phyloP scores from a whole-genome alignment of 1,284 basidiomycete genomes.

The Flammula alnicola region DNA sequence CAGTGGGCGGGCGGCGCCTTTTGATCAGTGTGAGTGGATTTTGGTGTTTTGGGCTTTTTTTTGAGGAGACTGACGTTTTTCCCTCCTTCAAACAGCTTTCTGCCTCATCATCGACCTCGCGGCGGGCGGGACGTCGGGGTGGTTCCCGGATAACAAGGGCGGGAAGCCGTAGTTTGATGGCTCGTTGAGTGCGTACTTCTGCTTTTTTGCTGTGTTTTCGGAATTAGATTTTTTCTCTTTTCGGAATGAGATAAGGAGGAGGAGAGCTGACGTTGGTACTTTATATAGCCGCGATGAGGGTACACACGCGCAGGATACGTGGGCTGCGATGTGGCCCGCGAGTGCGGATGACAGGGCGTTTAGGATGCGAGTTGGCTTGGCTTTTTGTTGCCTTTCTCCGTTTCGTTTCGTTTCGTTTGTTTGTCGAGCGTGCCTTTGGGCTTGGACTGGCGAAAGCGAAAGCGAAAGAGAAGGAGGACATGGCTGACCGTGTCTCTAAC shows the following conservation, averaged over 20 bases:
- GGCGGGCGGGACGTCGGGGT: slow-evolving; percentile 80
- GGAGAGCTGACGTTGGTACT: no score
- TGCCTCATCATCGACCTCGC: slow-evolving; percentile 79
- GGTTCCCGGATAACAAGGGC: slow-evolving; percentile 69
- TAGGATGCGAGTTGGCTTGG: no score
- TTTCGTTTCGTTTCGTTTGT: no score
- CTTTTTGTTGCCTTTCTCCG: no score
- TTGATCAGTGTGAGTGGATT: slow-evolving; percentile 67
- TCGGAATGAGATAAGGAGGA: no score
- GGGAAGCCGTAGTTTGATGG: slow-evolving; percentile 81
- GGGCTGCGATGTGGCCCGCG: no score
- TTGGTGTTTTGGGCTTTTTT: neutral
- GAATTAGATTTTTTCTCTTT: no score
- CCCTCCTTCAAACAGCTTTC: slow-evolving; percentile 51
- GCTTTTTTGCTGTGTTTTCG: neutral
- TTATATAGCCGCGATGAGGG: no score
- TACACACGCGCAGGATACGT: no score
- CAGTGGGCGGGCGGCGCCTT: slow-evolving; percentile 61
- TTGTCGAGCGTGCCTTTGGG: no score
- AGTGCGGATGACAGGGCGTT: no score
- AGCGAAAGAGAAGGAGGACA: slow-evolving; percentile 66
- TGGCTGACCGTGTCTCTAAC: no score
- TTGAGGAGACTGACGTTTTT: slow-evolving; percentile 27
- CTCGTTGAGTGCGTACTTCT: slow-evolving; percentile 49
- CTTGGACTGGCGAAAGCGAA: slow-evolving; percentile 63